A percentile compares a stretch with the other conserved stretches of the same genome.
Evolutionary conservation across 2,329 filamentous ascomycete species (phyloP).

Genomic region (Alternaria sp.): DNA sequence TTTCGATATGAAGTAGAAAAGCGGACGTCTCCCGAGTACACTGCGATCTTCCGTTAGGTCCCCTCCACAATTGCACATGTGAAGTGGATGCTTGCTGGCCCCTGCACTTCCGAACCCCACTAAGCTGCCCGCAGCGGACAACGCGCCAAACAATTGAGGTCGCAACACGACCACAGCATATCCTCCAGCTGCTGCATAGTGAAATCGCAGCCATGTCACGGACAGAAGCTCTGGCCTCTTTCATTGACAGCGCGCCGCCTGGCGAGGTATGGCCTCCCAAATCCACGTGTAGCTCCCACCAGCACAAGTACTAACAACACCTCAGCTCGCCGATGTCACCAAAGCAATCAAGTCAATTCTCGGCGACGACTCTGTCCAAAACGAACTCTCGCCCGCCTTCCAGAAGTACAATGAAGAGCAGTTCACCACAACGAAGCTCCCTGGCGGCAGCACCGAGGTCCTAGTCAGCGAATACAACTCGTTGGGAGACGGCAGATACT

Average conservation of each 20-base stretch:
- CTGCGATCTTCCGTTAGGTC: neutral
- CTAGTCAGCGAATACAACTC: slow-evolving; percentile 88
- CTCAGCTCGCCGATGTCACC: slow-evolving; percentile 84
- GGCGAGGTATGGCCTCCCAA: slow-evolving; percentile 77
- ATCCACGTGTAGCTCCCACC: slow-evolving; percentile 1
- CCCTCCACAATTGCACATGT: slow-evolving; percentile 3
- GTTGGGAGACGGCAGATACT: slow-evolving; percentile 83
- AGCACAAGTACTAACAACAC: slow-evolving; percentile 33
- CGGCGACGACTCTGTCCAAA: slow-evolving; percentile 70
- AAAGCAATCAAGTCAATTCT: slow-evolving; percentile 92
- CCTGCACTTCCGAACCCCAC: slow-evolving; percentile 33
- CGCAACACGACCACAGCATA: slow-evolving; percentile 6
- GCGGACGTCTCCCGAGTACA: neutral
- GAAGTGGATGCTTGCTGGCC: slow-evolving; percentile 15
- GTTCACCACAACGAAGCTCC: slow-evolving; percentile 86
- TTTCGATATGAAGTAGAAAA: neutral
- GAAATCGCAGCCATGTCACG: slow-evolving; percentile 45
- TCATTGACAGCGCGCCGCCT: slow-evolving; percentile 91
- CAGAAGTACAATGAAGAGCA: slow-evolving; percentile 97
- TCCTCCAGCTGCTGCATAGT: neutral
- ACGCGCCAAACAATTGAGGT: slow-evolving; percentile 21
- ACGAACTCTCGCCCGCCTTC: slow-evolving; percentile 82
- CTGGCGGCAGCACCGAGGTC: slow-evolving; percentile 79
- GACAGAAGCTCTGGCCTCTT: slow-evolving; percentile 67
- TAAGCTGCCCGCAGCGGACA: slow-evolving; percentile 37